phyloP scores from a whole-genome alignment of 345 rosid genomes.

The Hypericum perforatum region DNA sequence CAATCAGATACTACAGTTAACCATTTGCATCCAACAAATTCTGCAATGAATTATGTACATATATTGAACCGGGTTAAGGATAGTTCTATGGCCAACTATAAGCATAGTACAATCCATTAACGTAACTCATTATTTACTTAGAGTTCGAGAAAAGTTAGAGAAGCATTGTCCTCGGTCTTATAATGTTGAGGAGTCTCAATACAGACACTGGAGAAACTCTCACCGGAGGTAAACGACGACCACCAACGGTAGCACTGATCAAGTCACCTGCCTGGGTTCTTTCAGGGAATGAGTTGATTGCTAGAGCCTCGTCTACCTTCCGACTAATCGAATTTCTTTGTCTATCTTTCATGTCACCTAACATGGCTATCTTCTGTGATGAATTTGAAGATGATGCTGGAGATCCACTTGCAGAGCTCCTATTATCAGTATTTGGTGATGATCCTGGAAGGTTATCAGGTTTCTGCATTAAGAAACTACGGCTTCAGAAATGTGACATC shows the following conservation, averaged over 20 bases:
- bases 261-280: slow-evolving; percentile 64
- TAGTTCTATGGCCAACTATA: too few species aligned
- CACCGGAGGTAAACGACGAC: slow-evolving; percentile 49
- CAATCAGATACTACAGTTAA: slow-evolving; percentile 15
- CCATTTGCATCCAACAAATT: background rate
- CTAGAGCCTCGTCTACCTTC: slow-evolving; percentile 34
- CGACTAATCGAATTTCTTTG: slow-evolving; percentile 49
- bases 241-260: slow-evolving; percentile 48
- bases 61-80: too few species aligned
- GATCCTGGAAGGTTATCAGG: slow-evolving; percentile 53
- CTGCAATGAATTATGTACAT: too few species aligned
- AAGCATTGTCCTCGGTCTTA: background rate
- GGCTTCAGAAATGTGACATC: too few species aligned
- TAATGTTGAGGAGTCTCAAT: background rate
- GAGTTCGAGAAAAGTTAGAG: too few species aligned
- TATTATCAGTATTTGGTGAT: slow-evolving; percentile 41
- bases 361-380: slow-evolving; percentile 32
- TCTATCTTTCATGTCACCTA: slow-evolving; percentile 30
- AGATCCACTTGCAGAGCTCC: slow-evolving; percentile 50
- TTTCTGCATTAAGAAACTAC: slow-evolving; percentile 38
- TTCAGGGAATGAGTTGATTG: slow-evolving; percentile 46
- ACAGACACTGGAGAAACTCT: slow-evolving; percentile 17
- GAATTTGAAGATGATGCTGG: slow-evolving; percentile 60
- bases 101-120: too few species aligned
- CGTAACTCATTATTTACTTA: too few species aligned